Evolutionary conservation across 768 basidiomycete species (phyloP).

Genomic region (Lentinula sp.): DNA sequence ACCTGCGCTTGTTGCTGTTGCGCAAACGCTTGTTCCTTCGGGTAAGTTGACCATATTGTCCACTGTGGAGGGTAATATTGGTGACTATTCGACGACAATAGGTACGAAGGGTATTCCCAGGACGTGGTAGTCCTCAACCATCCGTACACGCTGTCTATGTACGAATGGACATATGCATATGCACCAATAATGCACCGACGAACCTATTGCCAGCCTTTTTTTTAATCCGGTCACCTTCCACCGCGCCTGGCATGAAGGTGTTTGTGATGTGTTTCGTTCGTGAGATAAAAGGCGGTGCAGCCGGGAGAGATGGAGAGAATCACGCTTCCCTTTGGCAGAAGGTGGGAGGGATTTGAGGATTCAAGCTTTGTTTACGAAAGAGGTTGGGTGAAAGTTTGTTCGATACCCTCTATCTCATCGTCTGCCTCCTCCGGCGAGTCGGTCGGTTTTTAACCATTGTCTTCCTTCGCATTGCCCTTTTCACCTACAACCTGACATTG

Average conservation of each 20-base stretch:
- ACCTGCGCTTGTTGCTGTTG: conserved; percentile 3
- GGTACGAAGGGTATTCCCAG: background rate
- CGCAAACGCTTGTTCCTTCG: background rate
- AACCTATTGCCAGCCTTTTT: background rate
- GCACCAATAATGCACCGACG: background rate
- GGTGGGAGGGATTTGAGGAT: background rate
- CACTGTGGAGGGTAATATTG: background rate
- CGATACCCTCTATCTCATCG: background rate
- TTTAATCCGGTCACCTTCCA: background rate
- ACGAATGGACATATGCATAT: background rate
- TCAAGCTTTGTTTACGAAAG: background rate
- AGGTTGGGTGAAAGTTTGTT: background rate
- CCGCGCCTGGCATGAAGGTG: background rate
- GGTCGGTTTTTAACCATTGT: no score
- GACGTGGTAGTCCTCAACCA: background rate
- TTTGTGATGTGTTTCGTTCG: background rate
- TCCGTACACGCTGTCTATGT: background rate
- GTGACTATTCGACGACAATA: background rate
- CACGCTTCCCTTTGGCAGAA: background rate
- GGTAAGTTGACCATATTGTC: background rate
- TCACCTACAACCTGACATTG: background rate
- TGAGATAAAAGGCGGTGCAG: background rate
- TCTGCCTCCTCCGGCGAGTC: background rate
- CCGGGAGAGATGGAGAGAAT: background rate
- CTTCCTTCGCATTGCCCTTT: no score